Base-by-base conservation (phyloP, 1,284 basidiomycete genomes). In the Prillingera fragicola region DNA sequence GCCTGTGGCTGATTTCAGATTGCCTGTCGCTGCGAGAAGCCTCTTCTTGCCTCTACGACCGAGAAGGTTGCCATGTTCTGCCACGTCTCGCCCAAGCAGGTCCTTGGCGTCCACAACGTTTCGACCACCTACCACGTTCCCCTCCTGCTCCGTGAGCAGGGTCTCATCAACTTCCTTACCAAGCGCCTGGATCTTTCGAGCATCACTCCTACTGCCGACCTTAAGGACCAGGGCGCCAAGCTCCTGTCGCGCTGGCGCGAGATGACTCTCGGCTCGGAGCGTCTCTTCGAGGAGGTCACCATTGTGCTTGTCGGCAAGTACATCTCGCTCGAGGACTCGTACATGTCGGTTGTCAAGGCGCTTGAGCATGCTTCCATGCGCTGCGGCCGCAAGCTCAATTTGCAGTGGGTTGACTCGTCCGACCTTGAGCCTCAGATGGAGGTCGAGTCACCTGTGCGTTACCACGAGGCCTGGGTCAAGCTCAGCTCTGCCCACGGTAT, bases 31-130 rank as follows among this genome's bases (percentile, higher is more conserved):
- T 80, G 78, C 56, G 74, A 75, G 43, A 60, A 71, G 33, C 73
- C 86, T 1, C 78, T 99, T 14, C 82, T 87, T 43, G 78, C 80
- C 4, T 78, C 85, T 1, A 94, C 94, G 33, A 95, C 92, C 73
- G 80, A 84, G 62, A 98, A 98, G 71, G 92, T 98, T 35, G 91
- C 89, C 53, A 97, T 98, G 92, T 98, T 98, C 79, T 98, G 94
- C 72, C 95, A 98, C 66, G 94, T 98, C 54, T 77, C 82, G 1
- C 78, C 86, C 5, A 85, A 91, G 62, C 95, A 98, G 70, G 95
- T 98, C 31, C 78, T 98, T 45, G 94, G 90, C 44, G 88, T 98
- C 12, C 94, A 97, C 71, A 91, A 98, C 64, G 89, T 98, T 31
- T 82, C 84, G 7, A 96, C 92, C 17, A 90, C 97, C 26, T 99